Base-by-base conservation (phyloP, 2,329 filamentous ascomycete species). In the Podosphaera aphanis region DNA sequence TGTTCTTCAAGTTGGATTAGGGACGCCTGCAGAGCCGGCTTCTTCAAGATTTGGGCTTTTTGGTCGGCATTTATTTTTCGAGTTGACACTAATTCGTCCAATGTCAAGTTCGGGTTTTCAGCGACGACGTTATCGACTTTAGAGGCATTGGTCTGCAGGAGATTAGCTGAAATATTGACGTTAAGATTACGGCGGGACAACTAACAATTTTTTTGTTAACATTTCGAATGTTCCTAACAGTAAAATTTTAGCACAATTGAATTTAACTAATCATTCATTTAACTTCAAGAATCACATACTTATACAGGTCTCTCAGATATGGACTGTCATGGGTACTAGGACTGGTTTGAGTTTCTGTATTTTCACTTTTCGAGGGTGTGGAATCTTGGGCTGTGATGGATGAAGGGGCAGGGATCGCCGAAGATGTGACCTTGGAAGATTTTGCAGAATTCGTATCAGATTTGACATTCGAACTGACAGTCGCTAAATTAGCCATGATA, bases 191-290 rank as follows among this genome's bases (percentile, higher is more conserved):
- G 25, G 27, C 10, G 16, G 2, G 27, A 2, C 7, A 20, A 67
- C 81, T 66, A 65, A 93, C 83, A 57, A 95, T 77, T 66, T 94
- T 94, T 73, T 94, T 95, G 68, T 77, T 81, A 58, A 90, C 67
- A 63, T 90, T 93, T 59, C 88, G 85, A 56, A 94, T 82, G 63
- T 75, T 84, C 70, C 85, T 93, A 49, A 39, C 48, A 15, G 11
- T n/a, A 41, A 16, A 39, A n/a, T n/a, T 56, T 44, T 5, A 43
- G 33, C 16, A 41, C 16, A 10, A 21, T 29, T 15, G 23, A 60
- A 41, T 41, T 41, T 11, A 15, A 8, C 13, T 10, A 41, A 23
- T 23, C 19, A n/a, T n/a, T n/a, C n/a, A n/a, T n/a, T 23, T 20
- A 23, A 11, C 5, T 11, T 11, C 11, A 6, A 1, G 5, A 29